Conservation (phyloP, 2,329 filamentous ascomycete species). For the Stachybotrys chlorohalonatus region DNA sequence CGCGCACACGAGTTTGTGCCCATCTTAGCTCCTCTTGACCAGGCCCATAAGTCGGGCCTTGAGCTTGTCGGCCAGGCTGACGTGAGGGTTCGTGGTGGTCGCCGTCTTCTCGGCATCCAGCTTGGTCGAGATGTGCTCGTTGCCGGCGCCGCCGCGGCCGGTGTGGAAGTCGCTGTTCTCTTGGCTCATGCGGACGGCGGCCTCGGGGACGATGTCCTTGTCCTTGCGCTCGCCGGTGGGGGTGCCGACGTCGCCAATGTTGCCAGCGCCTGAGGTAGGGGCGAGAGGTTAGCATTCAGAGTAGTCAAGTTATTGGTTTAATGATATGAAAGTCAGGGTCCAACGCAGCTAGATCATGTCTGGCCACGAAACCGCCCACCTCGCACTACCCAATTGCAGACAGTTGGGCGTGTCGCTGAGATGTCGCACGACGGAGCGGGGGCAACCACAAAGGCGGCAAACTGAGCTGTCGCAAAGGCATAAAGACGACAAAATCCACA, state of each 20-base stretch:
- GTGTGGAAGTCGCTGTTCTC: constrained; percentile 45
- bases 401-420: not conserved
- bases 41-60: constrained; percentile 44
- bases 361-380: no score
- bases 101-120: constrained; percentile 19
- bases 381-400: no score
- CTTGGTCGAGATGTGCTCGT: constrained; percentile 33
- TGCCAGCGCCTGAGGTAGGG: constrained; percentile 39
- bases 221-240: constrained; percentile 34
- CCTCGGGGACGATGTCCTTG: constrained; percentile 42
- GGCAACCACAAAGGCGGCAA: no score
- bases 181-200: constrained; percentile 37
- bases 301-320: not conserved
- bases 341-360: no score
- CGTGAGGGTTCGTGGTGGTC: constrained; percentile 15
- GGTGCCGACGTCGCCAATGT: constrained; percentile 43
- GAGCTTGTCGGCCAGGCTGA: constrained; percentile 46
- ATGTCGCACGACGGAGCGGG: not conserved
- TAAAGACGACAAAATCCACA: no score
- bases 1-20: not conserved
- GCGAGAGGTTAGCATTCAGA: not conserved
- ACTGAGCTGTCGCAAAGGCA: no score
- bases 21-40: constrained; percentile 31
- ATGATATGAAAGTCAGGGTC: no score
- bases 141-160: constrained; percentile 52